Evolutionary conservation across 2,329 filamentous ascomycete genomes (phyloP).

Genomic region (Graphiopsis chlorocephala): DNA sequence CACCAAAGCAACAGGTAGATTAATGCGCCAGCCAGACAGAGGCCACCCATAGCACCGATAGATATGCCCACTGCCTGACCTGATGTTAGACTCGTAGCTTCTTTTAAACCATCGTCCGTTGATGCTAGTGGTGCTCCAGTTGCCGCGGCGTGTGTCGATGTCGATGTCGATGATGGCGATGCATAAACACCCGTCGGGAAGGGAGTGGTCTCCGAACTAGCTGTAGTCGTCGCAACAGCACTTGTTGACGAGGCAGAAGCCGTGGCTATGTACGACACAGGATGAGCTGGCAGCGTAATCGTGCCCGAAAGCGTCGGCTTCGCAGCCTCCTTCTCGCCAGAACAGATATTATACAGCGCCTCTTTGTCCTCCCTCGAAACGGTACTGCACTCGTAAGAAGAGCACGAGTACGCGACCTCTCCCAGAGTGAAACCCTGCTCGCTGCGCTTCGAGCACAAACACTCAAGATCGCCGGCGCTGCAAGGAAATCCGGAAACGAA

Average conservation of each 20-base stretch:
- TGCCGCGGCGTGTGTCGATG: not conserved
- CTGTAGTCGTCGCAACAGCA: not conserved
- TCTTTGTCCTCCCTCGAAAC: conserved; percentile 12
- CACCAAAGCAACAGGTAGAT: conserved; percentile 24
- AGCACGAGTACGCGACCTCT: conserved; percentile 28
- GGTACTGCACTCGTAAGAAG: conserved; percentile 19
- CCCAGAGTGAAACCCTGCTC: conserved; percentile 32
- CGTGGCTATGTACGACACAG: conserved; percentile 2
- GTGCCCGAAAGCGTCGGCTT: conserved; percentile 26
- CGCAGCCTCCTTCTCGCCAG: conserved; percentile 24
- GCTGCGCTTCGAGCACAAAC: conserved; percentile 34
- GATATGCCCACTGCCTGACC: conserved; percentile 35
- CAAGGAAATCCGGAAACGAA: conserved; percentile 3
- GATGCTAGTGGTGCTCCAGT: not conserved
- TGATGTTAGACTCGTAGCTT: conserved; percentile 27
- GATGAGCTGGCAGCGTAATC: conserved; percentile 23
- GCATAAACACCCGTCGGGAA: not conserved
- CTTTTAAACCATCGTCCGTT: not conserved
- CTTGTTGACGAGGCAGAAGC: not conserved
- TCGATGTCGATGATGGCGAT: conserved; percentile 14
- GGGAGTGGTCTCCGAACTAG: not conserved
- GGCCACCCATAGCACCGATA: conserved; percentile 30
- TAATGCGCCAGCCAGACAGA: conserved; percentile 25
- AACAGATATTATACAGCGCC: conserved; percentile 30
- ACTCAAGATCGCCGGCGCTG: conserved; percentile 23